A percentile compares a stretch with the other conserved stretches of the same genome.
phyloP scores from a whole-genome alignment of 768 basidiomycete species.

The Scleroderma citrinum region DNA sequence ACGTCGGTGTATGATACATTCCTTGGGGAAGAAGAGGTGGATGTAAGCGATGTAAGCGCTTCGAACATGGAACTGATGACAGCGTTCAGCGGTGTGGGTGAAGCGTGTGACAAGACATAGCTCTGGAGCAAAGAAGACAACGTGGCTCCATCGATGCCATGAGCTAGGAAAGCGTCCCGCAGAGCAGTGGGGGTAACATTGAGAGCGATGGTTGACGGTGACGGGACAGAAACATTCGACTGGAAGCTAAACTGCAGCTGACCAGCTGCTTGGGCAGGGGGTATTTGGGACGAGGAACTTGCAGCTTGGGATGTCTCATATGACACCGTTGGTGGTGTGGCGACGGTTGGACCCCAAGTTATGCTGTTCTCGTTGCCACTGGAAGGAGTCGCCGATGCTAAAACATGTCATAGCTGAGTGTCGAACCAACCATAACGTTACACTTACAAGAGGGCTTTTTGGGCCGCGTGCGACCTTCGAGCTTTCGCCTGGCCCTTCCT shows the following conservation, averaged over 20 bases:
- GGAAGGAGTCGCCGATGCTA: conserved; percentile 11
- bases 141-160: conserved; percentile 40
- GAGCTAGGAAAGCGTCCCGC: conserved; percentile 28
- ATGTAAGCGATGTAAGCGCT: conserved; percentile 30
- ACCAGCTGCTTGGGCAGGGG: conserved; percentile 21
- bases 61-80: conserved; percentile 52
- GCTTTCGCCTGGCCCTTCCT: conserved; percentile 52
- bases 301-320: conserved; percentile 23
- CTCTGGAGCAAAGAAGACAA: conserved; percentile 51
- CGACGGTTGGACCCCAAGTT: conserved; percentile 34
- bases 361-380: conserved; percentile 20
- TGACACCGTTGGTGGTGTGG: conserved; percentile 32
- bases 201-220: conserved; percentile 17
- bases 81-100: conserved; percentile 43
- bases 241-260: conserved; percentile 43
- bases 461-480: conserved; percentile 49
- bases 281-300: conserved; percentile 34
- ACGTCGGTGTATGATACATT: conserved; percentile 33
- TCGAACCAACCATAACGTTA: conserved; percentile 23
- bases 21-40: conserved; percentile 26
- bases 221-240: conserved; percentile 40
- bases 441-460: conserved; percentile 44
- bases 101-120: conserved; percentile 43
- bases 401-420: conserved; percentile 2
- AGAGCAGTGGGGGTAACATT: conserved; percentile 24